These are phyloP conservation scores for Arthrocladium fulminans DNA, from an alignment of 2,329 filamentous ascomycete species.

Conservation along the genomic window DNA sequence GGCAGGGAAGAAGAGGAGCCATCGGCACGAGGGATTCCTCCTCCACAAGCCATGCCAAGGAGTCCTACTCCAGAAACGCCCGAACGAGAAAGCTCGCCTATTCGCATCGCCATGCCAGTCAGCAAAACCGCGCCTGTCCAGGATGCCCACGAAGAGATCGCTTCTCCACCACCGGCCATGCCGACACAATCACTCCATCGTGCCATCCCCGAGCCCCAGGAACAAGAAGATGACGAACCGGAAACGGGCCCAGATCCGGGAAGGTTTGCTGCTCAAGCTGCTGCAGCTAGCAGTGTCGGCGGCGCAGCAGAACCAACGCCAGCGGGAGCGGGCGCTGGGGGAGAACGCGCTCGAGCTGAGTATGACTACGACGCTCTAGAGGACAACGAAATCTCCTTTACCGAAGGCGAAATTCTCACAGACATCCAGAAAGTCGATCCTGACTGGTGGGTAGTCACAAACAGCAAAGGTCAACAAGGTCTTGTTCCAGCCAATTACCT, in stretches of 20 bases:
- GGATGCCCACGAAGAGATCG: conserved; percentile 35
- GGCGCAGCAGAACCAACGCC: conserved; percentile 39
- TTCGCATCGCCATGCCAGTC: conserved; percentile 79
- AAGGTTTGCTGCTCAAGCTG: conserved; percentile 51
- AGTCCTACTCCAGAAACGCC: conserved; percentile 43
- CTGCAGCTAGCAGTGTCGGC: conserved; percentile 42
- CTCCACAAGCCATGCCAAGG: conserved; percentile 35
- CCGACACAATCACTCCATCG: conserved; percentile 56
- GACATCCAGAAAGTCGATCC: conserved; percentile 97
- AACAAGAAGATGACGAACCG: conserved; percentile 59
- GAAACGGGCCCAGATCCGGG: conserved; percentile 51
- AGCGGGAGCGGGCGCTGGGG: conserved; percentile 32
- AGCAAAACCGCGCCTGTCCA: conserved; percentile 41
- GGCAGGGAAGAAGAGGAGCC: conserved; percentile 25
- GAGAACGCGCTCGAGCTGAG: conserved; percentile 67
- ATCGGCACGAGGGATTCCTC: conserved; percentile 39
- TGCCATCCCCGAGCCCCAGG: conserved; percentile 47
- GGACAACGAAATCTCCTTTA: conserved; percentile 88
- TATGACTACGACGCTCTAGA: conserved; percentile 98
- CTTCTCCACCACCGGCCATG: conserved; percentile 38
- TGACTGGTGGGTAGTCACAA: conserved; percentile 98
- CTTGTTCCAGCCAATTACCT: conserved; percentile 98
- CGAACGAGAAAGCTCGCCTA: conserved; percentile 59
- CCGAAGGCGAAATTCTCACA: conserved; percentile 77
- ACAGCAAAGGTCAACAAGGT: conserved; percentile 59